phyloP scores from a whole-genome alignment of 805 yeast species.

The Sugiyamaella valdiviana region DNA sequence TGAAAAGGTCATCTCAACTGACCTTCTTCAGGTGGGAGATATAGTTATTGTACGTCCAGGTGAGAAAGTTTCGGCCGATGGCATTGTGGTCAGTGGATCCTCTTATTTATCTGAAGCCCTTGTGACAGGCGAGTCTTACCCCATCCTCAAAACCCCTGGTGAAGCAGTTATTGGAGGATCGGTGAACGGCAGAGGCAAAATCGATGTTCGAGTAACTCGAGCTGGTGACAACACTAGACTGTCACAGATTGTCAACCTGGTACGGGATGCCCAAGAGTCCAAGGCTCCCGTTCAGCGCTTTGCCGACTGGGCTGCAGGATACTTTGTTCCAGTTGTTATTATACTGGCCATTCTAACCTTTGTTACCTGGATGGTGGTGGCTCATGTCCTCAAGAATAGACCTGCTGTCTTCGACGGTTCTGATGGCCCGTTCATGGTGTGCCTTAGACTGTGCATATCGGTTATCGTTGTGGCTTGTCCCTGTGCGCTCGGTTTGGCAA shows the following conservation, averaged over 20 bases:
- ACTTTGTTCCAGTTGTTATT: conserved; percentile 75
- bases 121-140: conserved; percentile 84
- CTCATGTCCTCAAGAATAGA: conserved; percentile 26
- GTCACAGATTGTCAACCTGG: conserved; percentile 78
- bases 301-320: conserved; percentile 79
- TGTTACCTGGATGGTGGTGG: conserved; percentile 48
- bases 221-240: conserved; percentile 83
- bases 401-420: conserved; percentile 45
- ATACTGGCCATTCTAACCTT: conserved; percentile 60
- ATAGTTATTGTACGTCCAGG: conserved; percentile 78
- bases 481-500: conserved; percentile 94
- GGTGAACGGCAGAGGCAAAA: conserved; percentile 68
- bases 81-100: conserved; percentile 65
- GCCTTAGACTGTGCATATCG: conserved; percentile 75
- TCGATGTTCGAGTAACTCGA: conserved; percentile 60
- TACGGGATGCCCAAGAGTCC: conserved; percentile 80
- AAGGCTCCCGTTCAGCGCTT: conserved; percentile 87
- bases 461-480: conserved; percentile 98
- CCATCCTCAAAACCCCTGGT: conserved; percentile 58
- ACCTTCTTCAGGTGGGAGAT: conserved; percentile 71
- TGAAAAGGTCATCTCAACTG: conserved; percentile 56
- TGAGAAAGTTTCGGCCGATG: conserved; percentile 87
- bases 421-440: conserved; percentile 56
- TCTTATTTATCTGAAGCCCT: conserved; percentile 85
- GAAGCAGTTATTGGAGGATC: conserved; percentile 83